Evolutionary conservation across 345 rosid species (phyloP).

Genomic region (Eucalyptus victrix): DNA sequence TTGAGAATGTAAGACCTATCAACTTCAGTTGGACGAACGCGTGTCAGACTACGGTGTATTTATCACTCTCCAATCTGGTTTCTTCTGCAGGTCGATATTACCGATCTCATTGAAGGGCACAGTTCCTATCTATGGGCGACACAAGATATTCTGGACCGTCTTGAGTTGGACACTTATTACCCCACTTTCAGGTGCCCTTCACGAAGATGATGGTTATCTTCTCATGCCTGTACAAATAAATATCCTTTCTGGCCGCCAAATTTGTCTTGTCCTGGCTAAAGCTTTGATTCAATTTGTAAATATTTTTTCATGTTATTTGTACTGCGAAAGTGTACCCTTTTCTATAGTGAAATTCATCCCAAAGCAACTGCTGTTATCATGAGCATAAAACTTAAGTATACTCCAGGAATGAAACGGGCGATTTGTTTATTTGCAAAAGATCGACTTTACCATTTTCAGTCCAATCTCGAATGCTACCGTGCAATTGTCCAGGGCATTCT

Average conservation of each 20-base stretch:
- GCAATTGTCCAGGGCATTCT: not conserved
- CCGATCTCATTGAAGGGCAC: conserved; percentile 77
- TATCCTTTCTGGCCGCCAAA: not conserved
- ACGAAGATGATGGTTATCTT: not conserved
- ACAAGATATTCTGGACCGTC: conserved; percentile 54
- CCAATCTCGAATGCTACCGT: not conserved
- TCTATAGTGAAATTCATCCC: not conserved
- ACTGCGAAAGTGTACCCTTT: not conserved
- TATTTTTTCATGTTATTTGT: not conserved
- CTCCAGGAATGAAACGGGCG: not conserved
- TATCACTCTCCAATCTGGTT: not conserved
- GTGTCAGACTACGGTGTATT: not conserved
- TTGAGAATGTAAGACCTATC: conserved; percentile 60
- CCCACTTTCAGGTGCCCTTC: conserved; percentile 45
- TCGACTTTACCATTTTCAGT: not conserved
- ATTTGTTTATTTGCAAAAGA: not conserved
- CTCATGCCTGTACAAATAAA: not conserved
- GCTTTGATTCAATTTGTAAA: not conserved
- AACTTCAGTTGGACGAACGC: not conserved
- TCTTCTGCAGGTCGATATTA: conserved; percentile 56
- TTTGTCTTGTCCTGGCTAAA: not conserved
- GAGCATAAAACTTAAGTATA: not conserved
- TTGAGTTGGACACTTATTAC: conserved; percentile 73
- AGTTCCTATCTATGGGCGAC: conserved; percentile 86
- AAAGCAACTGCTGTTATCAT: not conserved